Evolutionary conservation across 2,329 filamentous ascomycete genomes (phyloP), one percentile per base, ranked within the genome.

Genomic region (Daldinia sp.): DNA sequence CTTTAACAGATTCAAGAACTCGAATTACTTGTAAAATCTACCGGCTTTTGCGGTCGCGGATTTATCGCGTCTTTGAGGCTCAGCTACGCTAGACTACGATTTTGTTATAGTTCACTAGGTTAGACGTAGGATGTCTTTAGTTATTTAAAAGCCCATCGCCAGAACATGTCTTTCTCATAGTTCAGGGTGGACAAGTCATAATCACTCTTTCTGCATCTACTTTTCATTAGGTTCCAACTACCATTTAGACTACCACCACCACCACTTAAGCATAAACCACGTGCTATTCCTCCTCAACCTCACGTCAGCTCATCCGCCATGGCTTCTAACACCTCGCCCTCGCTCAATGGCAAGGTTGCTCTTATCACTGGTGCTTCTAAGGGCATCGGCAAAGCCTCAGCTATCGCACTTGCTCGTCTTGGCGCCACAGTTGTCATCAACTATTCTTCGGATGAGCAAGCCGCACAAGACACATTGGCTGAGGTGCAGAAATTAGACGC

Each of bases 351-450:
- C 41, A 70, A 67, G 54, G 64, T 70, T 37, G 64, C 68, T 23
- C 62, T 70, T 42, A 60, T 70, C 18, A 86, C 85, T 41, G 84
- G 80, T 54, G 79, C 78, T 61, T 83, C 83, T 60, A 83, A 83
- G 58, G 85, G 85, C 63, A 87, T 87, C 67, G 85, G 84, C 12
- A 80, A 82, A 58, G 83, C 84, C 64, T 83, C 67, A 82, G 84
- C 75, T 82, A 60, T 86, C 68, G 84, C 86, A 68, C 84, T 87
- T 57, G 84, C 82, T 75, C 81, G 82, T 74, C 84, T 84, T 67
- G 85, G 85, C 54, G 81, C 81, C 74, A 83, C 80, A 62, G 83
- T 87, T 62, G 76, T 86, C 56, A 81, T 87, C 73, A 87, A 86
- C 75, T 87, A 86, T 75, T 76, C 79, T 41, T 80, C 79, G 18